A percentile compares a stretch with the other conserved stretches of the same genome.
Conservation (phyloP, 2,329 filamentous ascomycete species). For the Capronia coronata region DNA sequence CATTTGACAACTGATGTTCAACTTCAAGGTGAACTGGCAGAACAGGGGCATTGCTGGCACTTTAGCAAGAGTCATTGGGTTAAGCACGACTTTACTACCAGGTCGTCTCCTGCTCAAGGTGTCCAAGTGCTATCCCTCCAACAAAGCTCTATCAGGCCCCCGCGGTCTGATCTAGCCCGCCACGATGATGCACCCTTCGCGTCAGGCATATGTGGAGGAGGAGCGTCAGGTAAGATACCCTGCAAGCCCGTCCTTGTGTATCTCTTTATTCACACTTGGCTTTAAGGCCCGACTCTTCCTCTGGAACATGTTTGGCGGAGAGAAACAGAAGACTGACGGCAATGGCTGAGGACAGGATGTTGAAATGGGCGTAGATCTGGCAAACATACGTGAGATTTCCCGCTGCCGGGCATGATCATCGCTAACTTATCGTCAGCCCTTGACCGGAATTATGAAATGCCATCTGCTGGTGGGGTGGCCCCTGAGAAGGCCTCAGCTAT, state of each 20-base stretch:
- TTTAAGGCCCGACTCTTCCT: conserved; percentile 23
- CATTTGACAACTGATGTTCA: too few species aligned
- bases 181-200: conserved; percentile 70
- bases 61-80: background rate
- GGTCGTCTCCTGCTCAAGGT: too few species aligned
- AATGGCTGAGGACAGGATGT: conserved; percentile 41
- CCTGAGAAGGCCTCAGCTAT: conserved; percentile 80
- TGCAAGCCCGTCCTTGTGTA: background rate
- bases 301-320: conserved; percentile 4
- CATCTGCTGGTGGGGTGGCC: conserved; percentile 57
- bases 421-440: conserved; percentile 41
- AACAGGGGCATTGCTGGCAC: background rate
- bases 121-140: too few species aligned
- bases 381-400: conserved; percentile 53
- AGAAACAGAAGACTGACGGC: conserved; percentile 30
- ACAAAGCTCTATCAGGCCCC: too few species aligned
- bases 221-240: conserved; percentile 56
- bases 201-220: conserved; percentile 92
- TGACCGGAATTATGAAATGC: conserved; percentile 81
- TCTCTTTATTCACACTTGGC: conserved; percentile 20
- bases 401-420: background rate
- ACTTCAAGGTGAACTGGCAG: background rate
- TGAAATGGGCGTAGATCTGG: conserved; percentile 55
- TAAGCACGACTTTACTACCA: too few species aligned
- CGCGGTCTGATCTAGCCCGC: too few species aligned